Conservation (phyloP, 257 asterid genomes). For the Nicotiana undulata region DNA sequence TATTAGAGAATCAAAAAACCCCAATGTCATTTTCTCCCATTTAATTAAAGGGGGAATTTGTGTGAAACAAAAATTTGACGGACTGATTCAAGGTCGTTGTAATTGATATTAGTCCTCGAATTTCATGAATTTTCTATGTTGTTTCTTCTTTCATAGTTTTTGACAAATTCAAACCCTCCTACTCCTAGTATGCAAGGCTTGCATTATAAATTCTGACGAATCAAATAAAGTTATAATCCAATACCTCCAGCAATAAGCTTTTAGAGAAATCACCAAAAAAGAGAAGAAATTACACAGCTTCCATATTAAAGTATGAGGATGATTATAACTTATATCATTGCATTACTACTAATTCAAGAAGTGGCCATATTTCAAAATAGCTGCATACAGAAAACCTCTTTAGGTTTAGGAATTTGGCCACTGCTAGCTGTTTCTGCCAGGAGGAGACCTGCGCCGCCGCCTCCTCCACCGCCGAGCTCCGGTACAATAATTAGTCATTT, state of each 20-base stretch:
- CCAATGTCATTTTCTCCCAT: too few relatives aligned
- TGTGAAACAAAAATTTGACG: too few relatives aligned
- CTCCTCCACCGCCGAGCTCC: background rate
- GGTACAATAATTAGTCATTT: background rate
- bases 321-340: background rate
- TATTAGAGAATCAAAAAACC: too few relatives aligned
- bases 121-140: background rate
- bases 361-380: background rate
- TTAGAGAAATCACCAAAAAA: background rate
- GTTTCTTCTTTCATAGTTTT: background rate
- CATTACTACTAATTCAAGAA: background rate
- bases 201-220: background rate
- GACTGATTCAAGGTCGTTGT: background rate
- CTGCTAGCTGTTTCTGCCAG: background rate
- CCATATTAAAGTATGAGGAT: background rate
- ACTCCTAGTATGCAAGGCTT: background rate
- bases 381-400: background rate
- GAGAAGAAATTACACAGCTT: background rate
- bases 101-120: background rate
- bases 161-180: background rate
- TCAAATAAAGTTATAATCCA: background rate
- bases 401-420: background rate
- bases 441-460: background rate
- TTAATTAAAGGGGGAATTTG: too few relatives aligned
- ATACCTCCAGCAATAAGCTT: background rate